These are phyloP conservation scores for Trametes elegans DNA, from an alignment of 768 basidiomycete genomes.

Conservation along the genomic window DNA sequence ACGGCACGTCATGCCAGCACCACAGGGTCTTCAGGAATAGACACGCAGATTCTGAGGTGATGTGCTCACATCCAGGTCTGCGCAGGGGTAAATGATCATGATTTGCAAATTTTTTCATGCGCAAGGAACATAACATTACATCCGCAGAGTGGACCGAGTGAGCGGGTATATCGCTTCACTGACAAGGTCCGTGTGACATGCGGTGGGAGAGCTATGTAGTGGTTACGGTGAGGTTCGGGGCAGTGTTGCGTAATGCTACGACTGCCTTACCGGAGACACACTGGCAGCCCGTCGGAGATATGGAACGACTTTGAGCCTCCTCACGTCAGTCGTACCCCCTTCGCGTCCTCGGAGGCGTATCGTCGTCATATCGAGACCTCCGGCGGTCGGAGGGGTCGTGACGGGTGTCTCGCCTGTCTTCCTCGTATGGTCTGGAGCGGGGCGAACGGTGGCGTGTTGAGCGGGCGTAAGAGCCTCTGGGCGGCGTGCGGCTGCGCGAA, in stretches of 20 bases:
- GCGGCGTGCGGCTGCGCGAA: slow-evolving; percentile 10
- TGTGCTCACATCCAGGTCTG: no score
- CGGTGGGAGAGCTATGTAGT: background rate
- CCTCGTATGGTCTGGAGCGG: background rate
- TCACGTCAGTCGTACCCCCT: slow-evolving; percentile 18
- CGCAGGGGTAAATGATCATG: no score
- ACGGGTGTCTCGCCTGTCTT: background rate
- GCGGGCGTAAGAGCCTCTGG: background rate
- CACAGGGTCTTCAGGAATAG: no score
- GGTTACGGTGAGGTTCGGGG: background rate
- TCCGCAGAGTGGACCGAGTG: background rate
- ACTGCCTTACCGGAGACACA: background rate
- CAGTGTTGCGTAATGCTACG: background rate
- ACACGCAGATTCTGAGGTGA: no score
- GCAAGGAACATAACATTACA: no score
- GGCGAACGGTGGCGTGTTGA: background rate
- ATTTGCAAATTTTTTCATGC: no score
- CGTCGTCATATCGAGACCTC: slow-evolving; percentile 1
- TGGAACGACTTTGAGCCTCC: background rate
- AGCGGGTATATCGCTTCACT: background rate
- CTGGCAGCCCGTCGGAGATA: no score
- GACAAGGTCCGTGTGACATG: background rate
- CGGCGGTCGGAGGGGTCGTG: slow-evolving; percentile 2
- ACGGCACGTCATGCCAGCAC: background rate
- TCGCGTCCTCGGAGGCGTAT: slow-evolving; percentile 9